These are phyloP conservation scores for Litsea cubeba DNA, from an alignment of 164 flowering plant species.

Conservation along the genomic window DNA sequence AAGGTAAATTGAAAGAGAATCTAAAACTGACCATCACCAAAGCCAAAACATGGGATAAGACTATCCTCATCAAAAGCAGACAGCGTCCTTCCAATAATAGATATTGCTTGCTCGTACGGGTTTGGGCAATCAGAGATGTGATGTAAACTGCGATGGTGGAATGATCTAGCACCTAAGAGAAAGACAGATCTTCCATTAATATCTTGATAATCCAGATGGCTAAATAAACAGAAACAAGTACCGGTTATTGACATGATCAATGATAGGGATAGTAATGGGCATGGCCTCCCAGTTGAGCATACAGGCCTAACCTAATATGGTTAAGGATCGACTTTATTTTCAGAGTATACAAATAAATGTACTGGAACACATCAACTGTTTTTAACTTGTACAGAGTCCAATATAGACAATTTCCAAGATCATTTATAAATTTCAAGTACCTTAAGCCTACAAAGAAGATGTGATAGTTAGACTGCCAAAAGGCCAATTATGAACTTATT, in stretches of 20 bases:
- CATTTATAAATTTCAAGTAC: background rate
- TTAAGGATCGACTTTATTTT: too few relatives aligned
- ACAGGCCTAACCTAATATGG: background rate
- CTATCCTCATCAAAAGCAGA: slow-evolving; percentile 68
- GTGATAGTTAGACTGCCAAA: background rate
- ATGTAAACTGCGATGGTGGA: slow-evolving; percentile 50
- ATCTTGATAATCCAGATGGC: background rate
- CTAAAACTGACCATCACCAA: slow-evolving; percentile 54
- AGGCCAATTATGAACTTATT: too few relatives aligned
- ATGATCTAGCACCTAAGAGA: slow-evolving; percentile 36
- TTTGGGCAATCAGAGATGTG: slow-evolving; percentile 42
- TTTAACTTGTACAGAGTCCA: too few relatives aligned
- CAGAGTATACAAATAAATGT: too few relatives aligned
- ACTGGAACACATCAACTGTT: too few relatives aligned
- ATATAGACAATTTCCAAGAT: background rate
- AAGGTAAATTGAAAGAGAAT: background rate
- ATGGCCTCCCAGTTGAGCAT: background rate
- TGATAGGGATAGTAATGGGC: background rate
- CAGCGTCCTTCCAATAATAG: slow-evolving; percentile 59
- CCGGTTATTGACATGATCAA: background rate
- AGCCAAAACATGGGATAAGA: slow-evolving; percentile 68
- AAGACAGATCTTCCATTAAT: background rate
- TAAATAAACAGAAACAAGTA: background rate
- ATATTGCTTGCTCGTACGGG: slow-evolving; percentile 67
- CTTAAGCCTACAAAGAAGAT: background rate